These are phyloP conservation scores for Aspergillus phoenicis DNA, from an alignment of 2,329 filamentous ascomycete species.

Conservation along the genomic window DNA sequence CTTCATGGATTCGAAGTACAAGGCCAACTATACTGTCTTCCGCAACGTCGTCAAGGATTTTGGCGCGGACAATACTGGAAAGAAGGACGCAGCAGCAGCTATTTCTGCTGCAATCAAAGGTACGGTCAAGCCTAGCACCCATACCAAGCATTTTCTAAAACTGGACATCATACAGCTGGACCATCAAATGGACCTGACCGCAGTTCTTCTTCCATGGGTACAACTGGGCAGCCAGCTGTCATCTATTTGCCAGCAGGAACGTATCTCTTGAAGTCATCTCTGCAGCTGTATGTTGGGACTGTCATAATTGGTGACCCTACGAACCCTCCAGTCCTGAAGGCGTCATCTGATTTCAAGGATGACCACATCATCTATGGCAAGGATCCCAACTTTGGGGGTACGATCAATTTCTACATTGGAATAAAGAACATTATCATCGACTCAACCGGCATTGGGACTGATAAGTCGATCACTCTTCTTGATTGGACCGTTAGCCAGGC, in stretches of 20 bases:
- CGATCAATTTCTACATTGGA: slow-evolving; percentile 40
- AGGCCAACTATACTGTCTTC: slow-evolving; percentile 37
- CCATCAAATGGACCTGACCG: slow-evolving; percentile 29
- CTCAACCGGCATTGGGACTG: slow-evolving; percentile 32
- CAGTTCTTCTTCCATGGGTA: slow-evolving; percentile 31
- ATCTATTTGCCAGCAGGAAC: slow-evolving; percentile 35
- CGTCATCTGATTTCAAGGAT: slow-evolving; percentile 53
- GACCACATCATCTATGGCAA: slow-evolving; percentile 59
- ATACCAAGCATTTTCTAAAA: background rate
- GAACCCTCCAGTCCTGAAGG: slow-evolving; percentile 55
- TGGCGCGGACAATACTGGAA: slow-evolving; percentile 37
- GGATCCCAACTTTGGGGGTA: slow-evolving; percentile 35
- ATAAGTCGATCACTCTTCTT: slow-evolving; percentile 34
- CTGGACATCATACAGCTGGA: slow-evolving; percentile 20
- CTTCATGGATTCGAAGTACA: slow-evolving; percentile 27
- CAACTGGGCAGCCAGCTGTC: slow-evolving; percentile 34
- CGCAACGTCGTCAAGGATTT: slow-evolving; percentile 40
- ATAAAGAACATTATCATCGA: slow-evolving; percentile 45
- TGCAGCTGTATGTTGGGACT: slow-evolving; percentile 37
- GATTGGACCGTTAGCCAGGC: slow-evolving; percentile 46
- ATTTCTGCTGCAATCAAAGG: slow-evolving; percentile 36
- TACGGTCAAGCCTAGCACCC: slow-evolving; percentile 4
- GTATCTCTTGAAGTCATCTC: slow-evolving; percentile 27
- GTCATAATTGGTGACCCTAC: slow-evolving; percentile 43
- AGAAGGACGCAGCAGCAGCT: slow-evolving; percentile 30